Base-by-base conservation (phyloP, 106 monocot species). In the Amphibolis antarctica region DNA sequence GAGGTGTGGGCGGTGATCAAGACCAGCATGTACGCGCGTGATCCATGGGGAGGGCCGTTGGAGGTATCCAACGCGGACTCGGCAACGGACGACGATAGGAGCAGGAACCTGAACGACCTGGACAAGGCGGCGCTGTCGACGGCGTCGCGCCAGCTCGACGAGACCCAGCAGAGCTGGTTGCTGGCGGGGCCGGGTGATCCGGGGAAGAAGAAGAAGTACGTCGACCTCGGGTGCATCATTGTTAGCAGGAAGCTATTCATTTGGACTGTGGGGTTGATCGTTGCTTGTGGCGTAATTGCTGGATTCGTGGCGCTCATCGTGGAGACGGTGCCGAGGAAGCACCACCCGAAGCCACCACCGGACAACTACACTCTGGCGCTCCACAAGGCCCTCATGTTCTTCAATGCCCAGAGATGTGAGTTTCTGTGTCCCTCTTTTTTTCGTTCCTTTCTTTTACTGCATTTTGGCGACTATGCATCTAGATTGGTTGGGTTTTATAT, bases 101-200 rank as follows among this genome's bases (percentile, higher is more conserved):
- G 91, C 83, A 69, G 91, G 66, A 83, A 86, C 65, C 44, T 86
- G n/a, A n/a, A n/a, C n/a, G n/a, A n/a, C n/a, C n/a, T n/a, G n/a
- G n/a, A n/a, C n/a, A n/a, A n/a, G n/a, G n/a, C n/a, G n/a, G n/a
- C n/a, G n/a, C n/a, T n/a, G 42, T 81, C 72, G 28, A 52, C 53
- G 28, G 25, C 66, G 30, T 73, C 76, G 13, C 69, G 75, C 56
- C 80, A 69, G 45, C 83, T 92, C 24, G 91, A 92, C 70, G 86
- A 92, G 79, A 92, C 86, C 28, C 91, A 92, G 76, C 91, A 92
- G 67, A 86, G 86, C 79, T 92, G 91, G 91, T 83, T 92, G 1
- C 83, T 92, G 6, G 85, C 90, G 10, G 81, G 79, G 14, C 91
- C 91, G 17, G 83, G 81, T 0, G 91, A n/a, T n/a, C n/a, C n/a